These are phyloP conservation scores for Pseudonitzschia multistriata DNA, from an alignment of 108 stramenopile genomes.

Conservation along the genomic window DNA sequence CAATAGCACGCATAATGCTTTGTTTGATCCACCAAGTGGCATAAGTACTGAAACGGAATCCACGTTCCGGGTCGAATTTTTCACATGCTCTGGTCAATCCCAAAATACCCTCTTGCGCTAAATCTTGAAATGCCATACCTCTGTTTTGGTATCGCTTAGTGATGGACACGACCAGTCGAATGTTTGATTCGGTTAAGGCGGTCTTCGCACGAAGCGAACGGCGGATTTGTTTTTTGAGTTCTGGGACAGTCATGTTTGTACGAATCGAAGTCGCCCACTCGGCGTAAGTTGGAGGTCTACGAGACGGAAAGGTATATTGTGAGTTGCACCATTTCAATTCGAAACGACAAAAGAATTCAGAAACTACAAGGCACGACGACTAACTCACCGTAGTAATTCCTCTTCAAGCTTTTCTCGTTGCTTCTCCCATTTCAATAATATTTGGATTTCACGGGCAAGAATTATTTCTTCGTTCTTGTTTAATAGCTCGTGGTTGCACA, in stretches of 20 bases:
- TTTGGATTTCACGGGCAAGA: slow-evolving; percentile 84
- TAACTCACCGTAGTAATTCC: slow-evolving; percentile 56
- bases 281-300: slow-evolving; percentile 79
- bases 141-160: slow-evolving; percentile 84
- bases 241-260: slow-evolving; percentile 72
- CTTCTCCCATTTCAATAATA: slow-evolving; percentile 76
- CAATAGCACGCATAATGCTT: slow-evolving; percentile 91
- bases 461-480: slow-evolving; percentile 88
- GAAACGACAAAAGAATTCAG: neutral
- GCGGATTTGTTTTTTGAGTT: slow-evolving; percentile 88
- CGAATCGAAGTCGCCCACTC: slow-evolving; percentile 78
- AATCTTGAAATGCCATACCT: slow-evolving; percentile 85
- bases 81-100: slow-evolving; percentile 93
- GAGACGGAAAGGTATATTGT: neutral
- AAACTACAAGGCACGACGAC: neutral
- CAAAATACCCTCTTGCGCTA: slow-evolving; percentile 93
- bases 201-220: slow-evolving; percentile 82
- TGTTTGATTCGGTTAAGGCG: slow-evolving; percentile 83
- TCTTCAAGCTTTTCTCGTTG: slow-evolving; percentile 66
- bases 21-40: slow-evolving; percentile 99
- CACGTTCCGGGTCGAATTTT: slow-evolving; percentile 92
- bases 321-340: neutral
- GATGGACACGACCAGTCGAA: slow-evolving; percentile 88
- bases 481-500: slow-evolving; percentile 86
- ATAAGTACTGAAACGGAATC: slow-evolving; percentile 96